Conservation (phyloP, 2,329 filamentous ascomycete genomes). For the Dactylonectria estremocensis region DNA sequence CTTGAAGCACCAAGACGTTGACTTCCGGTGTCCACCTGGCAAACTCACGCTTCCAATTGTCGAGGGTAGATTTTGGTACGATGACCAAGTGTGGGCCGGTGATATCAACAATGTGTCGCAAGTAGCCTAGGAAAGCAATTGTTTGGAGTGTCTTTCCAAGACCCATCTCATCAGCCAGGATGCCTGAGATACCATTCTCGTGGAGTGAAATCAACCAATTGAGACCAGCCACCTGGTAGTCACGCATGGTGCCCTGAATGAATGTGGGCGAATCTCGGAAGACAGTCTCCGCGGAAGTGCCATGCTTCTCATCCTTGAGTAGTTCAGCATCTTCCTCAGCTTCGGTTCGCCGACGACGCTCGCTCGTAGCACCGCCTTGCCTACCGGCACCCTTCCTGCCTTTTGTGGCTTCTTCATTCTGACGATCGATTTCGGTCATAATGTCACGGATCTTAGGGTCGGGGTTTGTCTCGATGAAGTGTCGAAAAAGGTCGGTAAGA, state of each 20-base stretch:
- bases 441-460: conserved; percentile 95
- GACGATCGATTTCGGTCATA: conserved; percentile 93
- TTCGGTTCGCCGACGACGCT: conserved; percentile 89
- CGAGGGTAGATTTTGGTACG: conserved; percentile 96
- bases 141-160: conserved; percentile 98
- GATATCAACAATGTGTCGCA: conserved; percentile 91
- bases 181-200: conserved; percentile 98
- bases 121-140: conserved; percentile 95
- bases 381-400: conserved; percentile 82
- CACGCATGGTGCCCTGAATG: conserved; percentile 90
- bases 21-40: conserved; percentile 95
- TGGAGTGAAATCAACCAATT: conserved; percentile 99
- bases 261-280: conserved; percentile 96
- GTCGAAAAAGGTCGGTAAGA: conserved; percentile 95
- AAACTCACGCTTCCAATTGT: conserved; percentile 99
- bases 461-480: conserved; percentile 98
- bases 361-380: conserved; percentile 86
- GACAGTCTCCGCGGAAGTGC: conserved; percentile 87
- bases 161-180: conserved; percentile 98
- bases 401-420: conserved; percentile 82
- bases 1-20: conserved; percentile 93
- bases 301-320: conserved; percentile 88
- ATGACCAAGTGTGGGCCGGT: conserved; percentile 91
- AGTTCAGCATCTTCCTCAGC: conserved; percentile 97
- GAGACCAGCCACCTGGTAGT: conserved; percentile 95